These are phyloP conservation scores for Diplogelasinospora grovesii DNA, from an alignment of 495 filamentous ascomycete genomes.

Conservation along the genomic window DNA sequence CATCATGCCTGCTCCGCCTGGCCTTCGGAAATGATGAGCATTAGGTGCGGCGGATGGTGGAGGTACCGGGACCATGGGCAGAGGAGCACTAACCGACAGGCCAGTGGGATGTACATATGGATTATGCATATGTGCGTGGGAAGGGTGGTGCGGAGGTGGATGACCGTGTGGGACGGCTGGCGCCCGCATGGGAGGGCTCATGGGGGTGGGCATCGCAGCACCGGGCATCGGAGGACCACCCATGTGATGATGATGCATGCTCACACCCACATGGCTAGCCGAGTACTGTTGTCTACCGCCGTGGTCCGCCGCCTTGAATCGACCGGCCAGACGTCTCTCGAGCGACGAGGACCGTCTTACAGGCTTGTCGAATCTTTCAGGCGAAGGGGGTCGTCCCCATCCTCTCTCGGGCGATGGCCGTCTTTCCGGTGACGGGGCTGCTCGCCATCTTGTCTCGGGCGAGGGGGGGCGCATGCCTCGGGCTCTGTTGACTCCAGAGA, in stretches of 20 bases:
- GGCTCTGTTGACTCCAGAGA: constrained; percentile 24
- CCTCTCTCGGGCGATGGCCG: constrained; percentile 10
- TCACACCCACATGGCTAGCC: too few species aligned
- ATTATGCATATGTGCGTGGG: constrained; percentile 1
- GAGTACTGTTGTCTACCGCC: too few species aligned
- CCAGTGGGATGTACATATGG: constrained; percentile 18
- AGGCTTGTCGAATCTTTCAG: too few species aligned
- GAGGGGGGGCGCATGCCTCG: constrained; percentile 24
- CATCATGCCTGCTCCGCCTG: too few species aligned
- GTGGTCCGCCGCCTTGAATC: constrained; percentile 41
- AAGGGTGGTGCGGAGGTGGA: constrained; percentile 20
- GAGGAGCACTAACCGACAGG: constrained; percentile 13
- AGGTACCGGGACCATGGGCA: constrained; percentile 24
- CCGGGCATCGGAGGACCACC: constrained; percentile 11
- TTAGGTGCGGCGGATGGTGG: constrained; percentile 17
- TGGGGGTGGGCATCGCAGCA: constrained; percentile 6
- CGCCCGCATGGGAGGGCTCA: constrained; percentile 13
- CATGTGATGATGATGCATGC: constrained; percentile 12
- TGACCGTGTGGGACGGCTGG: constrained; percentile 19
- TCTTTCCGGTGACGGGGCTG: not conserved
- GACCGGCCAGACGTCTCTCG: constrained; percentile 38
- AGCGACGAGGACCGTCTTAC: constrained; percentile 30
- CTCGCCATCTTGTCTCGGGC: constrained; percentile 1
- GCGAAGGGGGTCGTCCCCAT: constrained; percentile 12
- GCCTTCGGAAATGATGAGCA: too few species aligned